phyloP scores from a whole-genome alignment of 2,329 filamentous ascomycete species.

The Nemania serpens region DNA sequence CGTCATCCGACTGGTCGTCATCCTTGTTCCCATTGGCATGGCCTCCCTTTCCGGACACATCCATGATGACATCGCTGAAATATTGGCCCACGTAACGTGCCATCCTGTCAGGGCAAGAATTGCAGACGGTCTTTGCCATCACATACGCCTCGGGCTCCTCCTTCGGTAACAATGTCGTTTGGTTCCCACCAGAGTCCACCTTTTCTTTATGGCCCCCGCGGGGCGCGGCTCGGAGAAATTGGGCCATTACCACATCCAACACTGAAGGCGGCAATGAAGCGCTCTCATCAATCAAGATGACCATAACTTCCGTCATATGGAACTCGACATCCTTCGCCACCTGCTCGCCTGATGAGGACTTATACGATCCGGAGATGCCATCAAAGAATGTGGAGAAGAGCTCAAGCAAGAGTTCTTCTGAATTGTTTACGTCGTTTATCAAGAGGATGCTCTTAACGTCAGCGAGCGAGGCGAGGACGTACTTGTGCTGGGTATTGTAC shows the following conservation, averaged over 20 bases:
- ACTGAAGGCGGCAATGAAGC: slow-evolving; percentile 77
- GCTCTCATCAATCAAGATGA: slow-evolving; percentile 85
- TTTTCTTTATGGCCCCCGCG: slow-evolving; percentile 65
- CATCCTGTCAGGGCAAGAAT: slow-evolving; percentile 90
- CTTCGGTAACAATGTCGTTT: slow-evolving; percentile 82
- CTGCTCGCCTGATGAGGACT: slow-evolving; percentile 75
- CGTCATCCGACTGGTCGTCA: slow-evolving; percentile 66
- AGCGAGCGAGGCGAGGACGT: slow-evolving; percentile 84
- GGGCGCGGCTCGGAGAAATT: slow-evolving; percentile 88
- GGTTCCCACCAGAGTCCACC: slow-evolving; percentile 69
- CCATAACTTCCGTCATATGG: slow-evolving; percentile 84
- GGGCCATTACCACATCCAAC: slow-evolving; percentile 90
- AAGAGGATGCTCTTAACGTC: slow-evolving; percentile 95
- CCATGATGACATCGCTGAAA: slow-evolving; percentile 94
- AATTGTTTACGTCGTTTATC: slow-evolving; percentile 82
- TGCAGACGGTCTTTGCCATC: slow-evolving; percentile 95
- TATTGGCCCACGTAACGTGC: slow-evolving; percentile 92
- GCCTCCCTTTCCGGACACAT: slow-evolving; percentile 69
- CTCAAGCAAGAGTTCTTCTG: slow-evolving; percentile 76
- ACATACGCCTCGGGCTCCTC: slow-evolving; percentile 91
- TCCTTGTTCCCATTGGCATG: slow-evolving; percentile 62
- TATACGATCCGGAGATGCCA: slow-evolving; percentile 79
- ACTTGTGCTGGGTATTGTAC: slow-evolving; percentile 92
- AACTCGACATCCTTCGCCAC: slow-evolving; percentile 93
- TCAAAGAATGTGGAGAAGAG: slow-evolving; percentile 93